These are phyloP conservation scores for Podospora tetraspora DNA, from an alignment of 495 filamentous ascomycete species.

Conservation along the genomic window DNA sequence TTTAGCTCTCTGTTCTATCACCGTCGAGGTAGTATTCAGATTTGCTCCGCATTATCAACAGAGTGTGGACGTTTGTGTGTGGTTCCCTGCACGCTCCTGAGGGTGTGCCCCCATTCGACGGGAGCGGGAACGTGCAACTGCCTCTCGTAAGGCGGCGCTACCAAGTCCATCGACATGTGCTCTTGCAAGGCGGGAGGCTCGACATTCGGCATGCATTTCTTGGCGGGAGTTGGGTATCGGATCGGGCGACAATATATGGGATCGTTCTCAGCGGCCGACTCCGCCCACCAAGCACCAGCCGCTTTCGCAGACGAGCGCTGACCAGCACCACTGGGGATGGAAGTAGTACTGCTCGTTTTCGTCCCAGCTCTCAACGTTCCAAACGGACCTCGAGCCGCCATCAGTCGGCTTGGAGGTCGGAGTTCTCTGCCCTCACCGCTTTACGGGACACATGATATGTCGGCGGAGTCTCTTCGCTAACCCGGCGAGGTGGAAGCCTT, in stretches of 20 bases:
- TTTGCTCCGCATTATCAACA: background rate
- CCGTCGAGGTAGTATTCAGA: background rate
- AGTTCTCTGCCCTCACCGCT: background rate
- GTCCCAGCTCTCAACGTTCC: background rate
- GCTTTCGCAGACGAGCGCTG: background rate
- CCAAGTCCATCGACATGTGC: background rate
- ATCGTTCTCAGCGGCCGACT: background rate
- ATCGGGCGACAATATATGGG: constrained; percentile 1
- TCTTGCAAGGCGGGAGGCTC: background rate
- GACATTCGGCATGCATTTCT: background rate
- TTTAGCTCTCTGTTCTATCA: background rate
- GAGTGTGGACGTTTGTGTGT: background rate
- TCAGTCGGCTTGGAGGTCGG: background rate
- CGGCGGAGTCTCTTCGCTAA: background rate
- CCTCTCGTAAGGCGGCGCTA: background rate
- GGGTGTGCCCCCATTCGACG: background rate
- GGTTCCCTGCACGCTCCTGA: background rate
- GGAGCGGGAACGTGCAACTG: background rate
- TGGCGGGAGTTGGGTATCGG: constrained; percentile 3
- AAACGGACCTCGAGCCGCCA: background rate
- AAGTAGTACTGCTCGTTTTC: background rate
- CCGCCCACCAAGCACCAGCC: constrained; percentile 9
- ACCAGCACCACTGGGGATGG: background rate
- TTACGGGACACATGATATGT: background rate
- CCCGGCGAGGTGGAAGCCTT: background rate